These are phyloP conservation scores for Sporothrix humicola DNA, from an alignment of 2,329 filamentous ascomycete genomes.

Conservation along the genomic window DNA sequence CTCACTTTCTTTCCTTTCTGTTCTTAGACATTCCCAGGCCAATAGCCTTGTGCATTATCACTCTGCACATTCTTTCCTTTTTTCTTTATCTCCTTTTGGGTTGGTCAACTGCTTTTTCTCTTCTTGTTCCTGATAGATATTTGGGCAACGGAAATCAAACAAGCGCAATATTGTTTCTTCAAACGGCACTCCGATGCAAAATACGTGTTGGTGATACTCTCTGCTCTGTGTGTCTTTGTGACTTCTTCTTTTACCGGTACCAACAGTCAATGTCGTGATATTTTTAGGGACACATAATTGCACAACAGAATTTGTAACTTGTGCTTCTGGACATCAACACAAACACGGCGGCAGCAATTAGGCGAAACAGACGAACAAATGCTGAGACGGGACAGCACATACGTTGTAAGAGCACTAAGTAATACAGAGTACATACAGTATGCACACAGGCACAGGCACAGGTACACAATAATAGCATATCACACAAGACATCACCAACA, in stretches of 20 bases:
- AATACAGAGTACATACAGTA: not conserved
- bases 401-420: not conserved
- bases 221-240: not conserved
- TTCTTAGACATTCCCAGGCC: constrained; percentile 14
- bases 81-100: not conserved
- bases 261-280: not conserved
- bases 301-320: not conserved
- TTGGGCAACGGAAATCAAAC: not conserved
- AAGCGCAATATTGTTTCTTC: not conserved
- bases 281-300: constrained; percentile 8
- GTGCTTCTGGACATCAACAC: too few relatives aligned
- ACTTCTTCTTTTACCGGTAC: not conserved
- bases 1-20: not conserved
- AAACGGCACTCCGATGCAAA: not conserved
- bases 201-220: not conserved
- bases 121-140: not conserved
- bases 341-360: not conserved
- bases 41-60: not conserved
- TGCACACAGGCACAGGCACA: not conserved
- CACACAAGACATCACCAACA: constrained; percentile 16
- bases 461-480: not conserved
- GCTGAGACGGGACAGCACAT: constrained; percentile 11
- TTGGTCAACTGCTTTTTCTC: not conserved
- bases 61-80: not conserved
- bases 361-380: not conserved